These are phyloP conservation scores for Venturia carpophila DNA, from an alignment of 2,329 filamentous ascomycete genomes.

Conservation along the genomic window DNA sequence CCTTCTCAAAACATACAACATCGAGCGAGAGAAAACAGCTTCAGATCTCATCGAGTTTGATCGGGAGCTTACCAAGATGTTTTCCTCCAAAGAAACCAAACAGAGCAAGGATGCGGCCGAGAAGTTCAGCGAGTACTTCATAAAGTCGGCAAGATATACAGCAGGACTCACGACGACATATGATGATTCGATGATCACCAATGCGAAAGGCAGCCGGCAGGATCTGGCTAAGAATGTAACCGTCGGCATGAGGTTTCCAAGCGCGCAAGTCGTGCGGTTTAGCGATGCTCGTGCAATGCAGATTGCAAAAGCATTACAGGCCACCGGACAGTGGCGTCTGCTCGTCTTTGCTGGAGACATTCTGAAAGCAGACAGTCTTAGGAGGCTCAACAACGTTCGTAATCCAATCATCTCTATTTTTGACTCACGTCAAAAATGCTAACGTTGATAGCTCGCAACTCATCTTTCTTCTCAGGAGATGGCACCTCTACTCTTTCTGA, in stretches of 20 bases:
- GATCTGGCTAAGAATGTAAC: slow-evolving; percentile 39
- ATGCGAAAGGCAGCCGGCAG: slow-evolving; percentile 43
- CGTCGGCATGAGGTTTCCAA: slow-evolving; percentile 52
- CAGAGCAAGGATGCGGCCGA: slow-evolving; percentile 53
- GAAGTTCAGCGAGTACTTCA: slow-evolving; percentile 54
- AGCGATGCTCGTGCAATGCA: slow-evolving; percentile 49
- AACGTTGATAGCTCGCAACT: neutral
- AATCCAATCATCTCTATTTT: neutral
- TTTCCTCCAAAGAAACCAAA: slow-evolving; percentile 45
- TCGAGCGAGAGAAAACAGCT: slow-evolving; percentile 52
- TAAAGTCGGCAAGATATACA: slow-evolving; percentile 53
- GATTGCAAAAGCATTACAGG: slow-evolving; percentile 48
- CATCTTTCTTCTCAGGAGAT: neutral
- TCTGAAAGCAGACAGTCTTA: neutral
- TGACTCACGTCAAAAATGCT: neutral
- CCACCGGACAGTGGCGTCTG: slow-evolving; percentile 52
- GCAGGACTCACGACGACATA: slow-evolving; percentile 54
- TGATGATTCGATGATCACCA: slow-evolving; percentile 42
- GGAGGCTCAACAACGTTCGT: slow-evolving; percentile 3
- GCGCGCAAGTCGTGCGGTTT: slow-evolving; percentile 54
- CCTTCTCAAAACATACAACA: slow-evolving; percentile 43
- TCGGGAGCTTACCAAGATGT: slow-evolving; percentile 41
- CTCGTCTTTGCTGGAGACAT: slow-evolving; percentile 51
- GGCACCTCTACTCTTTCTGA: neutral
- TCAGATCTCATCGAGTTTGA: slow-evolving; percentile 55